Evolutionary conservation across 345 rosid species (phyloP), one percentile per base, ranked within the genome.

Genomic region (Gossypium raimondii): DNA sequence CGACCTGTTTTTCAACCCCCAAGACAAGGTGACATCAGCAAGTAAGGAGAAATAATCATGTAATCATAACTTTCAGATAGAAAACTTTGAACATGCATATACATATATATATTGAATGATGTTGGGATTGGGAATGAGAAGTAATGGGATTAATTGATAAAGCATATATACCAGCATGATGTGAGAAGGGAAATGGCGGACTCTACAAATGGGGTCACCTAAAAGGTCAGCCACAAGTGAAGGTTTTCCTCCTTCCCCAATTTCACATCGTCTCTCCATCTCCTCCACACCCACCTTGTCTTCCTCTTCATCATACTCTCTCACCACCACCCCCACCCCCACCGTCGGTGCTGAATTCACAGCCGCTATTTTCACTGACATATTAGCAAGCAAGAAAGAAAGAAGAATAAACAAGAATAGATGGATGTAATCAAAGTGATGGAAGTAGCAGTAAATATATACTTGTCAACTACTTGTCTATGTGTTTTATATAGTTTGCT

Each of bases 151-250:
- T 62, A 56, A 20, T 7, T 45, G 12, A 13, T 61, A 1, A 24
- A 12, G 27, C 20, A 20, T 7, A 13, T 59, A 13, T 60, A 90
- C 97, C 87, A 92, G 78, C 88, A 90, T 87, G 72, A 83, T 73
- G 64, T 86, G 88, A 2, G 80, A 81, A 11, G 94, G 82, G 45
- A 87, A 88, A 59, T 84, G 86, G 74, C 97, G 93, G 72, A 92
- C 81, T 16, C 97, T 88, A 73, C 93, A 77, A 57, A 84, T 72
- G 5, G 97, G 97, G 73, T 90, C 97, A 2, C 94, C 97, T 73
- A 90, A 62, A 62, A 88, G 89, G 81, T 90, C 93, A 63, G 93
- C 88, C 74, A 92, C 87, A 66, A 92, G 84, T 7, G 85, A 75
- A 61, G 87, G 84, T 81, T 87, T 82, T 34, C 89, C 88, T 12